Evolutionary conservation across 2,329 filamentous ascomycete species (phyloP), one percentile per base, ranked within the genome.

Genomic region (Geosmithia putterillii): DNA sequence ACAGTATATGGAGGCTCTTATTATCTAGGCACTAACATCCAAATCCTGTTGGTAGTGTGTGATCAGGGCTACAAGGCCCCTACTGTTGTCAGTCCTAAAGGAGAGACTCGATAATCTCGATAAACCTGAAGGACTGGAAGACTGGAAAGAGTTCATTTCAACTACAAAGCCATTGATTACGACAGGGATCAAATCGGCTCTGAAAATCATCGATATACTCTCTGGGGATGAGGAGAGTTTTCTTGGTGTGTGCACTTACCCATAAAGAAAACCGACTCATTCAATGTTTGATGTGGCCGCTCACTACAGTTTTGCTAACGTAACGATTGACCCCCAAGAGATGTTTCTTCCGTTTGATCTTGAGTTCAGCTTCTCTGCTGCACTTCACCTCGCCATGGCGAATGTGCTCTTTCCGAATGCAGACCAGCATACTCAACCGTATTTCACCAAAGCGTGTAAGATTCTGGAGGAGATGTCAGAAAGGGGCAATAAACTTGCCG

Each of bases 141-240:
- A 62, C 22, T 59, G 58, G 28, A 53, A 59, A 8, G 55, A 44
- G 0, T 59, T 65, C 25, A 46, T 65, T 0, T 50, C 50, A 2
- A 56, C 54, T 2, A 64, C 61, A 1, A 59, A 55, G 12, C 48
- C 59, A 0, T 44, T 66, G 0, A 63, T 66, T 7, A 59, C 57
- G 0, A 63, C 58, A 0, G 61, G 64, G 4, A 65, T 66, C 18
- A 65, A 66, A 28, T 67, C 63, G 0, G 63, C 64, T 0, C 50
- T 54, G 3, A 67, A 66, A 40, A 62, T 59, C 0, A 48, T 66
- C 0, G 59, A 64, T 36, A 64, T 67, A 1, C 44, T 67, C 1
- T 55, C 54, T 32, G 28, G 28, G 0, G 54, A 54, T 15, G 61
- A 63, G 19, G 54, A 62, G 5, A 55, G 57, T 14, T 48, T 62